These are phyloP conservation scores for Cicer arietinum DNA, from an alignment of 306 rosid genomes.

Conservation along the genomic window DNA sequence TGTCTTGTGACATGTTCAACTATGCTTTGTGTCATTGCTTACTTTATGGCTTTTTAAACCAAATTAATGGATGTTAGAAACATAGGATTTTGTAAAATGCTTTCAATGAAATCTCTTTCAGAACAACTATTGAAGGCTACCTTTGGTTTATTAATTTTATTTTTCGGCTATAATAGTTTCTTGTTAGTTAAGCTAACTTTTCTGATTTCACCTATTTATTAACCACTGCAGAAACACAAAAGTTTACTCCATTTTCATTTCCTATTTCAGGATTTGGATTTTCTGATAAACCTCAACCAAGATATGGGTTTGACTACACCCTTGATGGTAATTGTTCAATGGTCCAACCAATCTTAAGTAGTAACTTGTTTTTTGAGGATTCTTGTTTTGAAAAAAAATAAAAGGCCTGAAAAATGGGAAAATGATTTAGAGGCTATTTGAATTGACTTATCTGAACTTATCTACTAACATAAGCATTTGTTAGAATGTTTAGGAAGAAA, in stretches of 20 bases:
- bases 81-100: conserved; percentile 1
- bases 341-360: neutral
- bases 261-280: conserved; percentile 78
- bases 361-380: neutral
- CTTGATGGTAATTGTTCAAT: conserved; percentile 64
- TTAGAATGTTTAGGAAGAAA: no score
- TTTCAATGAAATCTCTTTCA: conserved; percentile 37
- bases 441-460: no score
- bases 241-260: conserved; percentile 38
- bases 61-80: conserved; percentile 15
- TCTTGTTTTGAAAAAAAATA: conserved; percentile 9
- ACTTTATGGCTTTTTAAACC: neutral
- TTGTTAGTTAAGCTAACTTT: conserved; percentile 6
- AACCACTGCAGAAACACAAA: neutral
- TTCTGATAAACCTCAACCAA: conserved; percentile 94
- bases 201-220: neutral
- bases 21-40: conserved; percentile 30
- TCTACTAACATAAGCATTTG: no score
- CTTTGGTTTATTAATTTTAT: neutral
- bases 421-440: no score
- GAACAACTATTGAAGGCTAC: neutral
- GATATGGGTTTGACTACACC: conserved; percentile 90
- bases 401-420: no score
- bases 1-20: conserved; percentile 18
- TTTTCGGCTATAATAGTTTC: conserved; percentile 1